Evolutionary conservation across 2,329 filamentous ascomycete species (phyloP), one percentile per base, ranked within the genome.

Genomic region (Sarocladiaceae sp.): DNA sequence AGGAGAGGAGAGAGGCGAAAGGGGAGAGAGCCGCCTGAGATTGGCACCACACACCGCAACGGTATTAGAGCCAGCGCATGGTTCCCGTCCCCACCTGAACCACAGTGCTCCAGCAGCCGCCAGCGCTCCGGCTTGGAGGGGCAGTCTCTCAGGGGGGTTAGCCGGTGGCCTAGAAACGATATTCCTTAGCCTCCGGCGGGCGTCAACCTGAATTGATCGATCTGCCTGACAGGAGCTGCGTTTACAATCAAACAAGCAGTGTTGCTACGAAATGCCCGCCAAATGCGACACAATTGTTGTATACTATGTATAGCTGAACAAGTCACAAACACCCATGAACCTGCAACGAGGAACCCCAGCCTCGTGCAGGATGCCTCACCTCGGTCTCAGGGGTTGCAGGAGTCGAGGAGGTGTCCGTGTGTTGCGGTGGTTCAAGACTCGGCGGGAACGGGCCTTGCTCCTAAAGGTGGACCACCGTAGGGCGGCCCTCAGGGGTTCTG

Each of bases 71-170:
- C n/a, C n/a, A n/a, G n/a, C n/a, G n/a, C 19, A 27, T 19, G 37
- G 24, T 24, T 41, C 37, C 37, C 37, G 37, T 41, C 37, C 15
- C 37, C 37, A 41, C 37, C 37, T 41, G 21, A 21, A 41, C 37
- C 37, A 23, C 37, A 27, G 24, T 16, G 37, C 37, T 41, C 37
- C 37, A 41, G 37, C 37, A 41, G 37, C 37, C 37, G 37, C 37
- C 37, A 41, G 37, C 16, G 19, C 20, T 39, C 21, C 33, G 10
- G 33, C 10, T 15, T 35, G 9, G 33, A 10, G 5, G n/a, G n/a
- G n/a, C n/a, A n/a, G n/a, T n/a, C n/a, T n/a, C 18, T 19, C 16
- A 12, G 13, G 33, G 33, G 33, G 33, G n/a, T n/a, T n/a, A n/a
- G n/a, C n/a, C 33, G 15, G 33, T 15, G 12, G 33, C 33, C 33